Conservation (phyloP, 495 filamentous ascomycete species). For the Penicillium riverlandense region DNA sequence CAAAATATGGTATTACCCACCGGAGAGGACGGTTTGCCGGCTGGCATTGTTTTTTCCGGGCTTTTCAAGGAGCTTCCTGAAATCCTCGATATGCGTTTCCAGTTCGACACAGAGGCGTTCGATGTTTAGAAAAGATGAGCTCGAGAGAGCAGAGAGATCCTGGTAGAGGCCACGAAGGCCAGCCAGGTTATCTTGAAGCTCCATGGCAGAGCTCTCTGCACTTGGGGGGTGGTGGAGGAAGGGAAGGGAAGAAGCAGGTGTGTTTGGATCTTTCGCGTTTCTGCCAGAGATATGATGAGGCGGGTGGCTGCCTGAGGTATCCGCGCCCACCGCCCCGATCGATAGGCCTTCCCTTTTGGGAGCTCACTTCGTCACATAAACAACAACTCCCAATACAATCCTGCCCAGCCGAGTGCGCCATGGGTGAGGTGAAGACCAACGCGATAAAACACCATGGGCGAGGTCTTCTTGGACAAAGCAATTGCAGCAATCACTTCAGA, state of each 20-base stretch:
- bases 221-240: conserved; percentile 13
- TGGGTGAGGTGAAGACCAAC: no score
- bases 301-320: no score
- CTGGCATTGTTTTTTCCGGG: conserved; percentile 62
- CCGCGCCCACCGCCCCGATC: no score
- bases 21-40: conserved; percentile 49
- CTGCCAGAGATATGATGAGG: conserved; percentile 19
- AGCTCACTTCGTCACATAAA: conserved; percentile 7
- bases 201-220: conserved; percentile 14
- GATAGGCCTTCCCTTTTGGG: no score
- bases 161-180: conserved; percentile 69
- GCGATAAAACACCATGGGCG: conserved; percentile 15
- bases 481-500: conserved; percentile 42
- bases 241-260: conserved; percentile 7
- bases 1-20: conserved; percentile 21
- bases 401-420: not conserved
- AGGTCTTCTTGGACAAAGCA: conserved; percentile 33
- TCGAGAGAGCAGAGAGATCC: conserved; percentile 63
- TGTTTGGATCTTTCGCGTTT: conserved; percentile 19
- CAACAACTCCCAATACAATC: not conserved
- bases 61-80: conserved; percentile 72
- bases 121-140: conserved; percentile 52
- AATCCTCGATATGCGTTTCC: conserved; percentile 60
- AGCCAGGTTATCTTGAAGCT: conserved; percentile 54
- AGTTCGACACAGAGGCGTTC: conserved; percentile 61